These are phyloP conservation scores for Graphilbum fragrans DNA, from an alignment of 2,329 filamentous ascomycete genomes.

Conservation along the genomic window DNA sequence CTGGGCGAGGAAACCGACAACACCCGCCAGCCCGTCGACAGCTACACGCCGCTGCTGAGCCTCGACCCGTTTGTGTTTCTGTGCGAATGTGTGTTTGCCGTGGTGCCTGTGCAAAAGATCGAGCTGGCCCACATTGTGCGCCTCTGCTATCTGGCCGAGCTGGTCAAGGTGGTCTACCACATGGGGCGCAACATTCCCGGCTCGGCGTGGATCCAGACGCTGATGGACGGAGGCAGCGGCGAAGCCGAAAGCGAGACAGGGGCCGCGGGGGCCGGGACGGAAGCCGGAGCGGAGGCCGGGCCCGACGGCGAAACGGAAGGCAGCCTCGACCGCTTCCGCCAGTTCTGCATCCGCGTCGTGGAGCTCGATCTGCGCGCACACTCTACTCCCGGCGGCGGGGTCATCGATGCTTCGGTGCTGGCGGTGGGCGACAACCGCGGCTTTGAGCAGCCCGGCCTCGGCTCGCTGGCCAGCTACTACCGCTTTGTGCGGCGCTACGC, in stretches of 20 bases:
- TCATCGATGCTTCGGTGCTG: slow-evolving; percentile 20
- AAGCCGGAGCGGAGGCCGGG: neutral
- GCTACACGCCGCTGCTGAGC: slow-evolving; percentile 46
- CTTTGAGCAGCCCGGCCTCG: slow-evolving; percentile 42
- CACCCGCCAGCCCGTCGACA: slow-evolving; percentile 28
- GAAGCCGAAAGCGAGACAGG: neutral
- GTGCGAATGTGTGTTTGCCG: slow-evolving; percentile 61
- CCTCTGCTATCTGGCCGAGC: slow-evolving; percentile 81
- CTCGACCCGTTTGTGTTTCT: slow-evolving; percentile 72
- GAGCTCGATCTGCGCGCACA: slow-evolving; percentile 28
- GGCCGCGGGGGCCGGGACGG: neutral
- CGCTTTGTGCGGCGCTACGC: slow-evolving; percentile 68
- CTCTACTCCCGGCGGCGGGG: slow-evolving; percentile 3
- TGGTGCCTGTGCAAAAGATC: slow-evolving; percentile 54
- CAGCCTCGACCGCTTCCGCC: slow-evolving; percentile 39
- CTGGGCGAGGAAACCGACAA: slow-evolving; percentile 26
- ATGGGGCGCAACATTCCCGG: slow-evolving; percentile 42
- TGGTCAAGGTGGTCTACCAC: slow-evolving; percentile 65
- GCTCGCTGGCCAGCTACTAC: slow-evolving; percentile 42
- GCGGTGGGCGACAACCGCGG: slow-evolving; percentile 27
- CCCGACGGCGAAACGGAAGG: slow-evolving; percentile 29
- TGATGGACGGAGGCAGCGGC: slow-evolving; percentile 26
- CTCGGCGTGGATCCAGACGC: slow-evolving; percentile 33
- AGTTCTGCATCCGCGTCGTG: slow-evolving; percentile 38
- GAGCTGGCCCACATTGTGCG: slow-evolving; percentile 71